Percentiles rank a stretch among this genome's conserved stretches.
Evolutionary conservation across 2,329 filamentous ascomycete species (phyloP).

Genomic region (Didymella lethalis): DNA sequence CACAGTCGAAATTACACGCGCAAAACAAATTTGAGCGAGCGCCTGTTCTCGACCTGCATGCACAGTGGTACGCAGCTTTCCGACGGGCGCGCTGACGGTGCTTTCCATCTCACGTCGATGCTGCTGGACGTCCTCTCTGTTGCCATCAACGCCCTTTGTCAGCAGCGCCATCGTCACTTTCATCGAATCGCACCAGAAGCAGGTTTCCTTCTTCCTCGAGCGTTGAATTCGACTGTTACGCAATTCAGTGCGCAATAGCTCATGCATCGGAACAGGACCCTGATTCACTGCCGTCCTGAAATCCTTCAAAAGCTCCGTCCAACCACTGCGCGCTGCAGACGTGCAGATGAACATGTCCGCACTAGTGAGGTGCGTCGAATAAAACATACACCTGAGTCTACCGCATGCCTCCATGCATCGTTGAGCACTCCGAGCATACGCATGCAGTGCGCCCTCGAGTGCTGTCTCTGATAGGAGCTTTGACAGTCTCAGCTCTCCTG

Average conservation of each 20-base stretch:
- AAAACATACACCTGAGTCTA: constrained; percentile 1
- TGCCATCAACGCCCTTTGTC: constrained; percentile 11
- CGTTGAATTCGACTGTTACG: constrained; percentile 3
- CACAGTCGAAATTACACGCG: constrained; percentile 14
- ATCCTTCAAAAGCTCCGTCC: constrained; percentile 6
- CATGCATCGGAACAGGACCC: constrained; percentile 22
- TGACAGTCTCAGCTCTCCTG: constrained; percentile 11
- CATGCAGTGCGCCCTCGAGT: constrained; percentile 10
- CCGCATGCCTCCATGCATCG: constrained; percentile 11
- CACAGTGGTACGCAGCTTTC: constrained; percentile 6
- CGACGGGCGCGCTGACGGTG: constrained; percentile 13
- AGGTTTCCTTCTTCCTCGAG: constrained; percentile 13
- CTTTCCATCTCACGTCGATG: constrained; percentile 2
- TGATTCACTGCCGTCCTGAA: constrained; percentile 14
- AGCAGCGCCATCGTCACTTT: constrained; percentile 13
- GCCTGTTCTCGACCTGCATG: constrained; percentile 10
- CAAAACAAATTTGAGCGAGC: constrained; percentile 9
- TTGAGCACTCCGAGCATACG: constrained; percentile 10
- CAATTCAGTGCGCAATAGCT: constrained; percentile 18
- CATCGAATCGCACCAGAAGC: constrained; percentile 14
- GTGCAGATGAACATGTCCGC: constrained; percentile 8
- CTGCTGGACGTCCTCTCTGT: constrained; percentile 11
- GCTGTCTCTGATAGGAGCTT: constrained; percentile 10
- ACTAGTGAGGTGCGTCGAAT: constrained; percentile 14
- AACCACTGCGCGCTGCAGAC: constrained; percentile 10